Base-by-base conservation (phyloP, 2,329 filamentous ascomycete genomes). In the Chaetomiaceae sp. region DNA sequence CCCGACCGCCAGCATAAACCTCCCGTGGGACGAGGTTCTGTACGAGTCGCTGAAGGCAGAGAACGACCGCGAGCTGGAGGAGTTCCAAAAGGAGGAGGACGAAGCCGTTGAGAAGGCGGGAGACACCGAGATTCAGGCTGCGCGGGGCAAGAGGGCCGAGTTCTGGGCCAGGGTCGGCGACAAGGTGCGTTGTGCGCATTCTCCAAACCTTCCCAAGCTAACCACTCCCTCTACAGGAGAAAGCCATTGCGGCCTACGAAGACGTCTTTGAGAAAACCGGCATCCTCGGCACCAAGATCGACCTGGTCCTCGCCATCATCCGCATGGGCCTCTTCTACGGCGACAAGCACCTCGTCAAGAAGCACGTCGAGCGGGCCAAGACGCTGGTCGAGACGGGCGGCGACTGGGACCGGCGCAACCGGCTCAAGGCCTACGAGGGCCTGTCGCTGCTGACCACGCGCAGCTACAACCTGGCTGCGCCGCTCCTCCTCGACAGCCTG, bases 391-490 rank as follows among this genome's bases (percentile, higher is more conserved):
- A 99, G 69, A 88, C 88, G 61, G 94, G 94, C 62, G 94, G 94
- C 71, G 94, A 99, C 73, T 99, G 94, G 94, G 94, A 99, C 71
- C 88, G 94, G 61, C 87, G 94, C 70, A 99, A 99, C 78, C 87
- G 94, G 57, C 84, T 99, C 67, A 99, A 99, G 85, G 94, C 94
- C 62, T 99, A 99, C 80, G 91, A 95, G 69, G 94, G 94, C 58
- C 80, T 99, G 52, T 88, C 97, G 69, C 82, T 96, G 54, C 85
- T 99, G 62, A 97, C 92, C 22, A 83, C 94, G 61, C 91, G 94
- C 63, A 91, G 91, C 57, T 91, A 97, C 78, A 89, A 85, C 70
- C 78, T 89, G 55, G 91, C 91, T 37, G 94, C 94, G 2, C 92
- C 94, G 37, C 82, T 96, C 11, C 86, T 99, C 47, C 89, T 99